A percentile compares a stretch with the other conserved stretches of the same genome.
These are phyloP conservation scores for Lindgomyces ingoldianus DNA, from an alignment of 495 filamentous ascomycete genomes.

Conservation along the genomic window DNA sequence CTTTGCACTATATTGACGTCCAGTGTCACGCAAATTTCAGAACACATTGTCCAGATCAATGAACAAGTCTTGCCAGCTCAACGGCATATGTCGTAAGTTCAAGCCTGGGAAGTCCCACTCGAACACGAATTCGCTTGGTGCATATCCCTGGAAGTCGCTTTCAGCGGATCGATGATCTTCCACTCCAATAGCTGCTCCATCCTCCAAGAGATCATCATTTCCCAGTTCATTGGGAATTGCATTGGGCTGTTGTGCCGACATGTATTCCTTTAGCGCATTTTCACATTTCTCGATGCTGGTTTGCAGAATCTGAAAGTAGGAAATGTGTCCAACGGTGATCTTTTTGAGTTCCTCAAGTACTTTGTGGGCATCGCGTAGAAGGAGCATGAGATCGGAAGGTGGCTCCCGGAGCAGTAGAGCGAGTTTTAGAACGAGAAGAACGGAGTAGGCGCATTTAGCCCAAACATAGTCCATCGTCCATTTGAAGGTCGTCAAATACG, in stretches of 20 bases:
- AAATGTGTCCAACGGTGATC: constrained; percentile 39
- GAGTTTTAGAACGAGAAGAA: constrained; percentile 54
- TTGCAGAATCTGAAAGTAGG: constrained; percentile 47
- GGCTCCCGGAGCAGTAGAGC: constrained; percentile 52
- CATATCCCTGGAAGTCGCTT: constrained; percentile 54
- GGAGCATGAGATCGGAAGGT: constrained; percentile 45
- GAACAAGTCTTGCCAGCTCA: constrained; percentile 35
- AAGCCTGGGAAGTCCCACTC: constrained; percentile 59
- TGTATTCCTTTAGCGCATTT: constrained; percentile 46
- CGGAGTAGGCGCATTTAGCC: constrained; percentile 58
- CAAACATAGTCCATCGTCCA: constrained; percentile 60
- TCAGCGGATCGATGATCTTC: neutral
- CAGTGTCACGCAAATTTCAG: too few species aligned
- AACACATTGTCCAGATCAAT: constrained; percentile 29
- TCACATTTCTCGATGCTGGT: constrained; percentile 55
- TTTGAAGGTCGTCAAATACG: constrained; percentile 54
- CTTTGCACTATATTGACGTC: too few species aligned
- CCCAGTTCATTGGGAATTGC: neutral
- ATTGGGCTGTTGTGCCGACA: constrained; percentile 31
- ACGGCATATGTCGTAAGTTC: constrained; percentile 56
- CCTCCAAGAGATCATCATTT: neutral
- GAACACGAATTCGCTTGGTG: constrained; percentile 54
- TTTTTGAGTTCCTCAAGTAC: constrained; percentile 51
- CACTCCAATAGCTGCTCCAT: neutral
- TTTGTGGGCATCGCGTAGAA: constrained; percentile 49